Percentiles rank a stretch among this genome's conserved stretches.
Evolutionary conservation across 2,329 filamentous ascomycete genomes (phyloP).

Genomic region (Diaporthe destruens): DNA sequence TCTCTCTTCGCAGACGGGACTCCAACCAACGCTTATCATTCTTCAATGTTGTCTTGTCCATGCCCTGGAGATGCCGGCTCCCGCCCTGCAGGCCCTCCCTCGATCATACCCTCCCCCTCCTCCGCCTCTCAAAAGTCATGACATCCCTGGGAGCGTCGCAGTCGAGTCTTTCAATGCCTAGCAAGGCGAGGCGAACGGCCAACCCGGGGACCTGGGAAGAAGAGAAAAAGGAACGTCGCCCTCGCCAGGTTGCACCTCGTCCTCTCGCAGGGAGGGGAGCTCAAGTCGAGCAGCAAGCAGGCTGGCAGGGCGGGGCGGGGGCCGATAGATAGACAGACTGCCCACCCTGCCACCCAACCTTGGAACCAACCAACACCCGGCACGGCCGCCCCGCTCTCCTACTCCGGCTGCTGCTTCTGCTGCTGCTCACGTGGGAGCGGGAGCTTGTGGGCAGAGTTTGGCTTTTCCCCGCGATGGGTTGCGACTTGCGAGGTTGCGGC

Average conservation of each 20-base stretch:
- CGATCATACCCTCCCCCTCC: conserved; percentile 16
- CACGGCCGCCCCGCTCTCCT: neutral
- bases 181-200: neutral
- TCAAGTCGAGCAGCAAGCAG: neutral
- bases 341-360: neutral
- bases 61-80: neutral
- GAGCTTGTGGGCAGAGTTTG: conserved; percentile 17
- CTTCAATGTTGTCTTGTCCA: neutral
- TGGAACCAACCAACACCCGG: neutral
- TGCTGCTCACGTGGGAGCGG: conserved; percentile 20
- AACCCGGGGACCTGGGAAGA: conserved; percentile 8
- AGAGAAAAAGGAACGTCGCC: neutral
- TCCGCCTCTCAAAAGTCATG: neutral
- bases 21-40: conserved; percentile 9
- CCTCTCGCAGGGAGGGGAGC: too few relatives aligned
- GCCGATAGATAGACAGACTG: too few relatives aligned
- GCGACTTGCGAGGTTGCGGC: neutral
- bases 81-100: neutral
- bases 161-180: conserved; percentile 6
- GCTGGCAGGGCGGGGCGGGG: too few relatives aligned
- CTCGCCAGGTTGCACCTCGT: neutral
- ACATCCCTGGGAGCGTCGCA: neutral
- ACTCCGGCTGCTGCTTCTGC: neutral
- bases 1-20: neutral
- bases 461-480: neutral